phyloP scores from a whole-genome alignment of 805 yeast genomes.

The Suhomyces faveliae region DNA sequence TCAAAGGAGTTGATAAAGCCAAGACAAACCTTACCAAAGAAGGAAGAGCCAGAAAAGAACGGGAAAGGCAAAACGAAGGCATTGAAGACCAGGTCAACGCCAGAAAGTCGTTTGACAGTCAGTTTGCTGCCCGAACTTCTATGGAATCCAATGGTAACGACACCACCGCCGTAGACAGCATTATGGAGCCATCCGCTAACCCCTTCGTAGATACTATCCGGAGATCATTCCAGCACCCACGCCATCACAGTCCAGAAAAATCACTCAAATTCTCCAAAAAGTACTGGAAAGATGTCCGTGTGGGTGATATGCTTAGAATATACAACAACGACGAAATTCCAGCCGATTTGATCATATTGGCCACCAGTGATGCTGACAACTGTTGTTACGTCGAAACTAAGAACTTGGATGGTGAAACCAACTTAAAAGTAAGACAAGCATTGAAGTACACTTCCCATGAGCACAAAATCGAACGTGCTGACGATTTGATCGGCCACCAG shows the following conservation, averaged over 20 bases:
- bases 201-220: constrained; percentile 8
- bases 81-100: constrained; percentile 7
- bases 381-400: constrained; percentile 70
- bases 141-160: constrained; percentile 4
- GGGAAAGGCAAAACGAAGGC: constrained; percentile 6
- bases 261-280: constrained; percentile 31
- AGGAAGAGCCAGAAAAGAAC: constrained; percentile 31
- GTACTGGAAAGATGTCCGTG: constrained; percentile 70
- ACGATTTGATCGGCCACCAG: constrained; percentile 38
- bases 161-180: constrained; percentile 2
- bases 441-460: constrained; percentile 57
- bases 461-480: constrained; percentile 38
- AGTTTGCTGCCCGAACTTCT: constrained; percentile 7
- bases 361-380: constrained; percentile 70
- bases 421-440: constrained; percentile 73
- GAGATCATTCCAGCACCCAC: constrained; percentile 18
- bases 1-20: constrained; percentile 24
- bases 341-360: constrained; percentile 66
- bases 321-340: constrained; percentile 74
- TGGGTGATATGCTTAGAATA: constrained; percentile 70
- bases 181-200: background rate
- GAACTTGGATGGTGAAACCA: constrained; percentile 75
- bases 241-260: constrained; percentile 14
- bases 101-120: constrained; percentile 30
- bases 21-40: constrained; percentile 33